Evolutionary conservation across 2,329 filamentous ascomycete genomes (phyloP).

Genomic region (Hypoxylon rubiginosum): DNA sequence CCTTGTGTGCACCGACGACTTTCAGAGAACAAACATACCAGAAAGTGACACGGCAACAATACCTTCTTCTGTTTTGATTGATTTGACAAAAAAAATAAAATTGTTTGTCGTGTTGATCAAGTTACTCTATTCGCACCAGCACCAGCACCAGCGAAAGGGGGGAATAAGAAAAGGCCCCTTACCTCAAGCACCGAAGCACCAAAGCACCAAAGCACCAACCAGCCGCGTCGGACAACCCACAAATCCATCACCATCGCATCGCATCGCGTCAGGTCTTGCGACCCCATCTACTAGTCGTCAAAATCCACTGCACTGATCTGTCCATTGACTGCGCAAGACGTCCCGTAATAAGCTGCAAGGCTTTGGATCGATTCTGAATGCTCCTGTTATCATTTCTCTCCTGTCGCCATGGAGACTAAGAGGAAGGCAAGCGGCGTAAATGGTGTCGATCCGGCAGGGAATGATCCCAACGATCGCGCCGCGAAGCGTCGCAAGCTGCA

Average conservation of each 20-base stretch:
- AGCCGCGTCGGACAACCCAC: conserved; percentile 36
- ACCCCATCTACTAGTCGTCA: conserved; percentile 27
- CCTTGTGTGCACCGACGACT: conserved; percentile 25
- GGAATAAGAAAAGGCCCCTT: conserved; percentile 11
- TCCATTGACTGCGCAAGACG: conserved; percentile 21
- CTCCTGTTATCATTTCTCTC: conserved; percentile 23
- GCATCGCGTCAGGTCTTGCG: conserved; percentile 35
- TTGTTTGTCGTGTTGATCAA: conserved; percentile 10
- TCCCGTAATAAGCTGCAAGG: conserved; percentile 11
- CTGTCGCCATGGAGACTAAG: conserved; percentile 66
- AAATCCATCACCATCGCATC: conserved; percentile 43
- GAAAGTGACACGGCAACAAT: conserved; percentile 14
- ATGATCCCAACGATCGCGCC: conserved; percentile 66
- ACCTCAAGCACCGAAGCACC: conserved; percentile 12
- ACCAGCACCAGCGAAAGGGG: conserved; percentile 13
- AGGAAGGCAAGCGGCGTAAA: conserved; percentile 64
- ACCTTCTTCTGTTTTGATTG: neutral
- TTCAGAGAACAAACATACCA: conserved; percentile 1
- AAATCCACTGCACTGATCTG: conserved; percentile 16
- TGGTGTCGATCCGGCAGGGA: conserved; percentile 53
- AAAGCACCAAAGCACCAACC: conserved; percentile 17
- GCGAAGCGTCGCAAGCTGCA: conserved; percentile 68
- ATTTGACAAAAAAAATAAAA: neutral
- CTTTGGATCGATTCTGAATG: conserved; percentile 28
- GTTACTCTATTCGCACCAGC: neutral